A percentile compares a stretch with the other conserved stretches of the same genome.
Evolutionary conservation across 23 red algal genomes (phyloP).

Genomic region (Gracilaria domingensis): DNA sequence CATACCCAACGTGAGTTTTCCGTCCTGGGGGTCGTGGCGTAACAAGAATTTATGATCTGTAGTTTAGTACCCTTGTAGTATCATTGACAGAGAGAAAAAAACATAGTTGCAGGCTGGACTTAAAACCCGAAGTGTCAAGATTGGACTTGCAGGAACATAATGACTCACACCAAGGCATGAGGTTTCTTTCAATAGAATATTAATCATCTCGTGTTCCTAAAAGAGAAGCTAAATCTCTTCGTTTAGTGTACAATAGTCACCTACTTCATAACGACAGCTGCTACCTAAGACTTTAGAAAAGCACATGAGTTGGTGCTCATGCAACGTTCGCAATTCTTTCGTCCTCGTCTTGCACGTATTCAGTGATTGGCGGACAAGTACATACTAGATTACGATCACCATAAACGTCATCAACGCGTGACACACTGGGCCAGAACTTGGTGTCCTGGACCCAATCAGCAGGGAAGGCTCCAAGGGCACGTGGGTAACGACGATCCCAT

Average conservation of each 20-base stretch:
- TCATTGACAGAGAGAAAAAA: too few relatives aligned
- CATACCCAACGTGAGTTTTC: too few relatives aligned
- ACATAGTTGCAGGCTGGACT: too few relatives aligned
- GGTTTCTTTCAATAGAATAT: too few relatives aligned
- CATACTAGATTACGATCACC: conserved; percentile 97
- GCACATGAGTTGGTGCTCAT: conserved; percentile 37
- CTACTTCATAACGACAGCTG: background rate
- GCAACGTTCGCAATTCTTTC: conserved; percentile 71
- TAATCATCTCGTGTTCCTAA: background rate
- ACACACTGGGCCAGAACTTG: conserved; percentile 97
- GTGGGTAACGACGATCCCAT: conserved; percentile 93
- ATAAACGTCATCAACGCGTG: conserved; percentile 94
- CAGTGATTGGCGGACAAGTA: conserved; percentile 86
- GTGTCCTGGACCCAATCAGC: conserved; percentile 81
- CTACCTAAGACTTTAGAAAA: background rate
- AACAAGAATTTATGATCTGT: too few relatives aligned
- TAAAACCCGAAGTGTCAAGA: too few relatives aligned
- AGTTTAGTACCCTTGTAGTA: too few relatives aligned
- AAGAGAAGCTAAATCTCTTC: background rate
- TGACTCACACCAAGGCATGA: too few relatives aligned
- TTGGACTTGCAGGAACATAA: too few relatives aligned
- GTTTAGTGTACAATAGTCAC: background rate
- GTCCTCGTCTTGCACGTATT: conserved; percentile 75
- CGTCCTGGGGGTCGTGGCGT: too few relatives aligned
- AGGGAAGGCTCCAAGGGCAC: conserved; percentile 90